phyloP scores from a whole-genome alignment of 352 stramenopile species.

The Phytopythium chamaehyphon region DNA sequence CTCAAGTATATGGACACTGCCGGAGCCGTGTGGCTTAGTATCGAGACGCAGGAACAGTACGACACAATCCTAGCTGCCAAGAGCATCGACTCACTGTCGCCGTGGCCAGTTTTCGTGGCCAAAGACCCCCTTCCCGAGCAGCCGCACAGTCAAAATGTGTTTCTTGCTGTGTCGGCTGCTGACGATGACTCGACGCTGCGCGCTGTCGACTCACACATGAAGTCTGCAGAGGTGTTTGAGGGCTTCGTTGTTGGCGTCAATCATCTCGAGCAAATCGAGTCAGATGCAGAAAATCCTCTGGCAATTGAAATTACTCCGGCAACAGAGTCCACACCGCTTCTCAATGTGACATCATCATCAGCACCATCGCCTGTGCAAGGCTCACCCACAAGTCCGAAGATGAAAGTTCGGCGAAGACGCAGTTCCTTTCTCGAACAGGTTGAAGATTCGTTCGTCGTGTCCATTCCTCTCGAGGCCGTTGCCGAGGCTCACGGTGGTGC shows the following conservation, averaged over 20 bases:
- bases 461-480: conserved; percentile 66
- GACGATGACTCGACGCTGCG: conserved; percentile 79
- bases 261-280: conserved; percentile 45
- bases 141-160: conserved; percentile 37
- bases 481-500: conserved; percentile 14
- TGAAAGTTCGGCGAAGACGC: conserved; percentile 53
- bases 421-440: conserved; percentile 72
- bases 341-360: conserved; percentile 27
- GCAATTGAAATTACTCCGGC: conserved; percentile 18
- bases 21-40: conserved; percentile 70
- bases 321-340: conserved; percentile 51
- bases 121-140: conserved; percentile 38
- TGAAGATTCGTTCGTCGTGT: conserved; percentile 77
- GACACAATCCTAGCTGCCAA: conserved; percentile 53
- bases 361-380: conserved; percentile 2
- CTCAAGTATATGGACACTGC: conserved; percentile 67
- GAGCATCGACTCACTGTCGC: conserved; percentile 50
- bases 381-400: conserved; percentile 16
- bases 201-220: conserved; percentile 46
- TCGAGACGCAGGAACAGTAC: conserved; percentile 72
- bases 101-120: conserved; percentile 76
- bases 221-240: conserved; percentile 57
- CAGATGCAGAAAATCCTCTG: conserved; percentile 7
- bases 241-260: conserved; percentile 83
- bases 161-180: conserved; percentile 67